Percentiles rank a stretch among this genome's conserved stretches.
These are phyloP conservation scores for Stagonosporopsis chrysanthemi DNA, from an alignment of 2,329 filamentous ascomycete genomes.

Conservation along the genomic window DNA sequence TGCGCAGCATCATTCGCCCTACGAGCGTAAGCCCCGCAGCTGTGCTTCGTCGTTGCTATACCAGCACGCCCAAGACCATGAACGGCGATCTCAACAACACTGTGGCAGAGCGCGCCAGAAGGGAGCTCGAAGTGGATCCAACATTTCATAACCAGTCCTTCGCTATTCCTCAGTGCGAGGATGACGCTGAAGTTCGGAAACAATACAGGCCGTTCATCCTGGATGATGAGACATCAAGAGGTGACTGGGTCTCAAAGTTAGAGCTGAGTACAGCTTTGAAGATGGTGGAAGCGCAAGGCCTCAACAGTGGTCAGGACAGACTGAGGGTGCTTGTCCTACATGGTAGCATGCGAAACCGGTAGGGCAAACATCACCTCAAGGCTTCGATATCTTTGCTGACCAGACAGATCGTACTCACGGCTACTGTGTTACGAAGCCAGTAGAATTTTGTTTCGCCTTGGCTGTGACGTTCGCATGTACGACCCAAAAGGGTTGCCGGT, in stretches of 20 bases:
- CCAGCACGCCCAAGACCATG: slow-evolving; percentile 3
- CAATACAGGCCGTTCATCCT: slow-evolving; percentile 67
- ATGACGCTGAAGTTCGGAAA: slow-evolving; percentile 55
- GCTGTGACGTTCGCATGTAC: slow-evolving; percentile 71
- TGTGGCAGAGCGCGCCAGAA: slow-evolving; percentile 24
- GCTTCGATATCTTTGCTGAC: slow-evolving; percentile 2
- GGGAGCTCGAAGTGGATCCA: slow-evolving; percentile 23
- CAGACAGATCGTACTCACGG: slow-evolving; percentile 64
- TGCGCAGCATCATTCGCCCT: neutral
- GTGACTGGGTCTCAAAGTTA: slow-evolving; percentile 65
- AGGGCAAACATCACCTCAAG: slow-evolving; percentile 28
- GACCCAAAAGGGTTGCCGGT: slow-evolving; percentile 66
- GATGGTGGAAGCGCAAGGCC: slow-evolving; percentile 60
- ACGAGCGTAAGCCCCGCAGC: slow-evolving; percentile 1
- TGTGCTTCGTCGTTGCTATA: slow-evolving; percentile 4
- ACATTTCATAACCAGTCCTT: slow-evolving; percentile 43
- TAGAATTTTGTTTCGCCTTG: slow-evolving; percentile 68
- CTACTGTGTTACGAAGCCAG: slow-evolving; percentile 67
- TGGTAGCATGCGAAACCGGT: slow-evolving; percentile 63
- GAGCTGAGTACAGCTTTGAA: slow-evolving; percentile 63
- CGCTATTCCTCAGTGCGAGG: slow-evolving; percentile 56
- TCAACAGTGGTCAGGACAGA: slow-evolving; percentile 46
- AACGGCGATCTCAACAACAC: slow-evolving; percentile 41
- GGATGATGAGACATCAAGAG: slow-evolving; percentile 42
- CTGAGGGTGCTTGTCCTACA: slow-evolving; percentile 68